phyloP scores from a whole-genome alignment of 2,329 filamentous ascomycete species.

The Colletotrichum musicola region DNA sequence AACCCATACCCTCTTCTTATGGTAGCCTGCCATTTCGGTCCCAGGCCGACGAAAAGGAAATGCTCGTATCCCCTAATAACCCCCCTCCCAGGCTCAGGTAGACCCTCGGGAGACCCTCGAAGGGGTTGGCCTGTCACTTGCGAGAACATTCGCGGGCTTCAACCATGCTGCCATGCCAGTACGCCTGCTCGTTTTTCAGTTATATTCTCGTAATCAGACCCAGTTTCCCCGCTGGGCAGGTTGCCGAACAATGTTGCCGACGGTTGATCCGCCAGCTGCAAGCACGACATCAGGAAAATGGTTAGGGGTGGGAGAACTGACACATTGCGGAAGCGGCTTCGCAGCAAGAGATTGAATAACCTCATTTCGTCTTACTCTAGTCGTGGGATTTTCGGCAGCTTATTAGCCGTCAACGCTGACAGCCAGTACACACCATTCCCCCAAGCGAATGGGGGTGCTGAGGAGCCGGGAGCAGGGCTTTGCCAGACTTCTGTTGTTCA shows the following conservation, averaged over 20 bases:
- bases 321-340: no score
- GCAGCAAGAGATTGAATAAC: neutral
- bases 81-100: no score
- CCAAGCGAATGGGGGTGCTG: no score
- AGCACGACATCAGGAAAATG: neutral
- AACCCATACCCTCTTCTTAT: neutral
- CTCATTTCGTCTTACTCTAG: no score
- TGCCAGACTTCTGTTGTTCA: no score
- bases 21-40: neutral
- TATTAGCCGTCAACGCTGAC: no score
- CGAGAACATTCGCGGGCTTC: neutral
- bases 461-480: no score
- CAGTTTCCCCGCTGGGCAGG: slow-evolving; percentile 2
- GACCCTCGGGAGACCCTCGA: no score
- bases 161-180: neutral
- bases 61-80: neutral
- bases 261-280: neutral
- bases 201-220: neutral
- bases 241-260: neutral
- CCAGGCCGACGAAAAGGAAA: neutral
- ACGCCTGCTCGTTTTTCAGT: neutral
- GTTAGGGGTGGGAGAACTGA: neutral
- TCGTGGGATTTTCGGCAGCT: no score
- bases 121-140: slow-evolving; percentile 10
- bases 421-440: no score